These are phyloP conservation scores for Clavispora santaluciae DNA, from an alignment of 805 yeast species.

Conservation along the genomic window DNA sequence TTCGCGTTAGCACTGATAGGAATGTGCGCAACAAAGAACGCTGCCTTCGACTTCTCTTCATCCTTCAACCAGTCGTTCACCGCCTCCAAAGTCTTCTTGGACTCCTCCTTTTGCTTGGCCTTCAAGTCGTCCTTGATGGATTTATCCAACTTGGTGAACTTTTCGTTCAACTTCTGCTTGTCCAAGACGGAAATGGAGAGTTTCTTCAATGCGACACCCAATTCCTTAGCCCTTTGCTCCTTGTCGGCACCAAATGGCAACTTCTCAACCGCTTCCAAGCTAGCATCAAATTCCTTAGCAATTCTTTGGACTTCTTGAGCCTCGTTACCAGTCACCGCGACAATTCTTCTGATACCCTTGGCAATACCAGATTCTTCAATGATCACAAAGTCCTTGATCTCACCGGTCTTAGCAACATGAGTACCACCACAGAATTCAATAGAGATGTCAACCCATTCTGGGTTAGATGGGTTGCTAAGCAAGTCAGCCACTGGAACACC, in stretches of 20 bases:
- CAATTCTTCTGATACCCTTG: slow-evolving; percentile 96
- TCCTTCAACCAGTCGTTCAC: slow-evolving; percentile 63
- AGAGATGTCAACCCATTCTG: slow-evolving; percentile 73
- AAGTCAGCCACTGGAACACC: slow-evolving; percentile 87
- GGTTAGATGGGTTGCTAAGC: slow-evolving; percentile 61
- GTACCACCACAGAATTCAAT: slow-evolving; percentile 99
- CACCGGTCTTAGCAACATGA: slow-evolving; percentile 88
- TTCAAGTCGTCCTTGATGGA: slow-evolving; percentile 83
- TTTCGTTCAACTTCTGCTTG: slow-evolving; percentile 70
- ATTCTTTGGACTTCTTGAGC: slow-evolving; percentile 87
- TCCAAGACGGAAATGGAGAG: slow-evolving; percentile 75
- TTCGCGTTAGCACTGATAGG: slow-evolving; percentile 80
- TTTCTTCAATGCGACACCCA: slow-evolving; percentile 80
- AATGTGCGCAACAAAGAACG: slow-evolving; percentile 62
- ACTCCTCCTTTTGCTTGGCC: slow-evolving; percentile 81
- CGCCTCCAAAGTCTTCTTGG: slow-evolving; percentile 72
- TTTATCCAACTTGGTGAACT: slow-evolving; percentile 78
- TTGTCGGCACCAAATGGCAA: slow-evolving; percentile 71
- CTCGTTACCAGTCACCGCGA: slow-evolving; percentile 89
- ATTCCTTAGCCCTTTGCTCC: slow-evolving; percentile 77
- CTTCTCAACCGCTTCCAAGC: slow-evolving; percentile 54
- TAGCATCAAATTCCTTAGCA: slow-evolving; percentile 65
- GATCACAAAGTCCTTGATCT: slow-evolving; percentile 84
- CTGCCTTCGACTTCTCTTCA: slow-evolving; percentile 42
- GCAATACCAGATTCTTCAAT: slow-evolving; percentile 97